phyloP scores from a whole-genome alignment of 768 basidiomycete genomes.

The Mycena latifolia region DNA sequence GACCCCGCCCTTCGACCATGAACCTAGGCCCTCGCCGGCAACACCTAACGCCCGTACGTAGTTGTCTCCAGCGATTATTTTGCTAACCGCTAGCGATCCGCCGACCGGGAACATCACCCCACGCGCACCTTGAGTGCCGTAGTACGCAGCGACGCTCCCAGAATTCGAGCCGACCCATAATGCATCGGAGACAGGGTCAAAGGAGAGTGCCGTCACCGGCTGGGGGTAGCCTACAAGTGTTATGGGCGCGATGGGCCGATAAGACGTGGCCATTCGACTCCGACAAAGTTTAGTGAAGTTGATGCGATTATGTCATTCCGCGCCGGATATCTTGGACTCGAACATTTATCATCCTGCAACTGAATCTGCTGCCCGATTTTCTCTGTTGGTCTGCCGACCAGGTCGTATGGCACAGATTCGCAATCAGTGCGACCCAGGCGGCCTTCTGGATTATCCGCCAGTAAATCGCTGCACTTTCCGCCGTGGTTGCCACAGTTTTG shows the following conservation, averaged over 20 bases:
- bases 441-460: too few species aligned
- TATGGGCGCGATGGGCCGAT: slow-evolving; percentile 50
- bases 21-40: slow-evolving; percentile 75
- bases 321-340: too few species aligned
- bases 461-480: too few species aligned
- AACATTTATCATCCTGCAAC: too few species aligned
- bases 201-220: slow-evolving; percentile 81
- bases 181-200: slow-evolving; percentile 92
- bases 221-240: slow-evolving; percentile 53
- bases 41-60: slow-evolving; percentile 76
- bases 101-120: slow-evolving; percentile 84
- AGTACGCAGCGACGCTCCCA: slow-evolving; percentile 78
- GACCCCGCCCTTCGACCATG: slow-evolving; percentile 87
- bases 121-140: slow-evolving; percentile 70
- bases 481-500: too few species aligned
- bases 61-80: slow-evolving; percentile 82
- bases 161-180: slow-evolving; percentile 87
- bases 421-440: too few species aligned
- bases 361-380: too few species aligned
- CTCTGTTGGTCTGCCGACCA: too few species aligned
- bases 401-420: too few species aligned
- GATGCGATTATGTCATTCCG: too few species aligned
- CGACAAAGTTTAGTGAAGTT: neutral
- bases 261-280: slow-evolving; percentile 42
- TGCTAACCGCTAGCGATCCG: slow-evolving; percentile 75